A percentile compares a stretch with the other conserved stretches of the same genome.
Evolutionary conservation across 2,329 filamentous ascomycete genomes (phyloP).

Genomic region (Cladophialophora exuberans): DNA sequence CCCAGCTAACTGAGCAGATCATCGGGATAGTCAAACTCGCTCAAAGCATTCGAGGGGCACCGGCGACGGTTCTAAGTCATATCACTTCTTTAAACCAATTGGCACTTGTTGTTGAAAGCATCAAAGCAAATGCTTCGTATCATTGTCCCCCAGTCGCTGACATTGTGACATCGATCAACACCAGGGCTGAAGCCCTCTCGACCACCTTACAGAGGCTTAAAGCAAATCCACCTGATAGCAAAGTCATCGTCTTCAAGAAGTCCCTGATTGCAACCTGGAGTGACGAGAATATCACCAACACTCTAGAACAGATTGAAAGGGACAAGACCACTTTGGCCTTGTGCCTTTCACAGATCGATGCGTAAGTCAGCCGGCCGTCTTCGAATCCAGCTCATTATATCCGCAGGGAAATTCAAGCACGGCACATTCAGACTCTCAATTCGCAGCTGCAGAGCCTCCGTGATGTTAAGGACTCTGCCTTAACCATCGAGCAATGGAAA

Average conservation of each 20-base stretch:
- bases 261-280: not conserved
- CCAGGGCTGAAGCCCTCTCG: not conserved
- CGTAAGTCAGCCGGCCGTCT: not conserved
- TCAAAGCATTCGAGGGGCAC: not conserved
- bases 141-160: constrained; percentile 1
- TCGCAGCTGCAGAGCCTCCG: not conserved
- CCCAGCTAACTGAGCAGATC: constrained; percentile 1
- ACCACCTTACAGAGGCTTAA: not conserved
- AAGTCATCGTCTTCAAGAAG: not conserved
- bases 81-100: not conserved
- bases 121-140: constrained; percentile 1
- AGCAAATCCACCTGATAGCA: not conserved
- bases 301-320: constrained; percentile 1
- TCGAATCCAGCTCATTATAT: not conserved
- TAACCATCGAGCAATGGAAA: not conserved
- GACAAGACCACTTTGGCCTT: constrained; percentile 3
- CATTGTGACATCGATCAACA: not conserved
- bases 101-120: not conserved
- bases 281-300: not conserved
- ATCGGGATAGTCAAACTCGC: not conserved
- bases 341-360: constrained; percentile 2
- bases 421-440: not conserved
- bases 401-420: not conserved
- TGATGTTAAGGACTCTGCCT: not conserved
- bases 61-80: not conserved